phyloP scores from a whole-genome alignment of 2,329 filamentous ascomycete genomes.

The Botryosphaeria agaves region DNA sequence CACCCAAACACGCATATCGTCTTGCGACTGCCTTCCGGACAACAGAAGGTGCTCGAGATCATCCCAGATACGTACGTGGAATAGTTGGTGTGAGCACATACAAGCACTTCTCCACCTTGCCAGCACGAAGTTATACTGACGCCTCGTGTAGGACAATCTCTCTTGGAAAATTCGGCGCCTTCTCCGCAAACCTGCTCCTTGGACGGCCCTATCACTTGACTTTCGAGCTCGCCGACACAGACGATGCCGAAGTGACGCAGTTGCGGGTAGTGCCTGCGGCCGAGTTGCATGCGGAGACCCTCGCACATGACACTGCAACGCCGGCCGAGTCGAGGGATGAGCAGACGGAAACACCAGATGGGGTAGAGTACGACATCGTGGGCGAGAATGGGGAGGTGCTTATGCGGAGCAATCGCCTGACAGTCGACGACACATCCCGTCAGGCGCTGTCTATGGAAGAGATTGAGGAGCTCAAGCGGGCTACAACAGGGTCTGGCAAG shows the following conservation, averaged over 20 bases:
- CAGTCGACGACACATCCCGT: conserved; percentile 43
- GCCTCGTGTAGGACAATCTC: conserved; percentile 51
- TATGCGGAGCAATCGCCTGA: conserved; percentile 46
- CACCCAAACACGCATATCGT: conserved; percentile 34
- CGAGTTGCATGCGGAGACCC: conserved; percentile 65
- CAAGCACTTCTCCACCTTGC: conserved; percentile 3
- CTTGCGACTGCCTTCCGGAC: conserved; percentile 39
- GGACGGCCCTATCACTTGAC: conserved; percentile 85
- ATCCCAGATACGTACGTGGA: conserved; percentile 46
- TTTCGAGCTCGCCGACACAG: conserved; percentile 68
- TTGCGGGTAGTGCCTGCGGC: conserved; percentile 63
- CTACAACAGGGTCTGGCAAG: conserved; percentile 62
- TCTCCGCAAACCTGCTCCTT: conserved; percentile 76
- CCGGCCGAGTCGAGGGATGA: conserved; percentile 21
- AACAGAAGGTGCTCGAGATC: conserved; percentile 39
- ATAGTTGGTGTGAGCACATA: conserved; percentile 9
- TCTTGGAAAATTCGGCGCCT: conserved; percentile 82
- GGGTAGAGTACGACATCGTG: conserved; percentile 25
- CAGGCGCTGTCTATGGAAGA: conserved; percentile 61
- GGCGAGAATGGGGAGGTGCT: conserved; percentile 30
- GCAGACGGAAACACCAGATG: conserved; percentile 10
- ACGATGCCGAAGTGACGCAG: conserved; percentile 41
- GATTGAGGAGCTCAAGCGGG: conserved; percentile 53
- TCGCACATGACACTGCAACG: conserved; percentile 38
- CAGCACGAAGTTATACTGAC: conserved; percentile 2